Evolutionary conservation across 768 basidiomycete genomes (phyloP).

Genomic region (Thelephora aurantiotincta): DNA sequence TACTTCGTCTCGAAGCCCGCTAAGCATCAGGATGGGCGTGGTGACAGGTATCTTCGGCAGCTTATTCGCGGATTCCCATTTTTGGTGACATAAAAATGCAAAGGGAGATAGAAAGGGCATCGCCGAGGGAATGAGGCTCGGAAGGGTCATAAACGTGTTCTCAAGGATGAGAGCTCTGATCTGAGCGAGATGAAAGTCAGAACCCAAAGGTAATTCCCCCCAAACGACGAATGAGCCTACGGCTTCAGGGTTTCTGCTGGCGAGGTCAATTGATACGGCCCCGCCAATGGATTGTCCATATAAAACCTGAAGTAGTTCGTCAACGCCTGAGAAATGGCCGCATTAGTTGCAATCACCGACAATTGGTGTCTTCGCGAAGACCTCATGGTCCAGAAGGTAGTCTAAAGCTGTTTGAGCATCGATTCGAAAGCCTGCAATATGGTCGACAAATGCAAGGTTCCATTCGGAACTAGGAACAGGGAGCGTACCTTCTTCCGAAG

Average conservation of each 20-base stretch:
- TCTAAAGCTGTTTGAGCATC: conserved; percentile 81
- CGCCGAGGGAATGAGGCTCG: conserved; percentile 65
- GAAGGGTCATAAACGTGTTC: conserved; percentile 86
- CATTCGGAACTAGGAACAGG: neutral
- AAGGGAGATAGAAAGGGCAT: conserved; percentile 63
- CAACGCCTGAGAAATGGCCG: neutral
- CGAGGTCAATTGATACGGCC: conserved; percentile 82
- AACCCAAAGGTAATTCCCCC: neutral
- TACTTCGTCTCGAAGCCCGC: conserved; percentile 57
- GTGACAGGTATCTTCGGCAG: conserved; percentile 40
- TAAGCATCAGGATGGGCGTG: conserved; percentile 72
- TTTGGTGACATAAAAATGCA: conserved; percentile 73
- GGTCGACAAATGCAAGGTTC: neutral
- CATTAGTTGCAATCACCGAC: conserved; percentile 23
- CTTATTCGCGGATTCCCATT: conserved; percentile 70
- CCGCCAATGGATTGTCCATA: conserved; percentile 89
- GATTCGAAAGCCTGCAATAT: conserved; percentile 46
- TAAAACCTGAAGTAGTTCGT: conserved; percentile 31
- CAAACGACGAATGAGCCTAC: conserved; percentile 21
- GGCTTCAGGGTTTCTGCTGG: conserved; percentile 58
- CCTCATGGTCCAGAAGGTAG: conserved; percentile 49
- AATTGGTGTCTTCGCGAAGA: conserved; percentile 51
- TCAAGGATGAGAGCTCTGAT: conserved; percentile 75
- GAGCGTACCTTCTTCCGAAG: conserved; percentile 64
- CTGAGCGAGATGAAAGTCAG: conserved; percentile 20